phyloP scores from a whole-genome alignment of 352 stramenopile genomes.

The Salisapilia sapeloensis region DNA sequence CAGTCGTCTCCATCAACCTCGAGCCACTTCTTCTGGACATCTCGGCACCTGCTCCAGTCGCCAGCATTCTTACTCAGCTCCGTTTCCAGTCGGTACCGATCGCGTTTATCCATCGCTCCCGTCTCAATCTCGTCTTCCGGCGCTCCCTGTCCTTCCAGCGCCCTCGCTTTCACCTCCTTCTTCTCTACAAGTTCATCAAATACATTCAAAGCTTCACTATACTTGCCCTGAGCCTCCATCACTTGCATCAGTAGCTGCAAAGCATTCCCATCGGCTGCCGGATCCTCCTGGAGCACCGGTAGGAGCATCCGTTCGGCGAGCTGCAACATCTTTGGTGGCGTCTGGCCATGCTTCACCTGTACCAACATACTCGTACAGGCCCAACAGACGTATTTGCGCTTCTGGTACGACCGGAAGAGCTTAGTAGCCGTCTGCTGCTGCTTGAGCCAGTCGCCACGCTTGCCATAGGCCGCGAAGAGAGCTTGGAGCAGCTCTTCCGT shows the following conservation, averaged over 20 bases:
- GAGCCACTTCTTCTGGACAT: constrained; percentile 38
- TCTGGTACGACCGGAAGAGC: constrained; percentile 67
- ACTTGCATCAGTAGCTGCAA: constrained; percentile 55
- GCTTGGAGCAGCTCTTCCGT: constrained; percentile 55
- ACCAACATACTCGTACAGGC: constrained; percentile 69
- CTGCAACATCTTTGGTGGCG: constrained; percentile 51
- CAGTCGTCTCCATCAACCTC: constrained; percentile 71
- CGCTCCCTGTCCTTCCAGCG: constrained; percentile 44
- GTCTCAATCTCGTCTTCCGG: constrained; percentile 76
- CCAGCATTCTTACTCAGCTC: constrained; percentile 27
- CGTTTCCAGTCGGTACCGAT: constrained; percentile 49
- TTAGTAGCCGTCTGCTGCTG: constrained; percentile 79
- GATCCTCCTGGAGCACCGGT: constrained; percentile 44
- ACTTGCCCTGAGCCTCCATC: constrained; percentile 51
- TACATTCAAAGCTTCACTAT: constrained; percentile 33
- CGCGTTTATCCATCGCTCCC: constrained; percentile 66
- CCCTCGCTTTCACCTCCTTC: constrained; percentile 16
- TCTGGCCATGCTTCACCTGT: constrained; percentile 48
- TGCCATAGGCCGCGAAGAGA: constrained; percentile 56
- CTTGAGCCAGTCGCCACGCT: constrained; percentile 54
- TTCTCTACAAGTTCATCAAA: constrained; percentile 50
- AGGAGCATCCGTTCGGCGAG: constrained; percentile 69
- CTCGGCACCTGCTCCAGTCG: constrained; percentile 29
- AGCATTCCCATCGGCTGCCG: constrained; percentile 43
- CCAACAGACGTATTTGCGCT: constrained; percentile 69